phyloP scores from a whole-genome alignment of 1,284 basidiomycete species.

The Phlebopus sp. region DNA sequence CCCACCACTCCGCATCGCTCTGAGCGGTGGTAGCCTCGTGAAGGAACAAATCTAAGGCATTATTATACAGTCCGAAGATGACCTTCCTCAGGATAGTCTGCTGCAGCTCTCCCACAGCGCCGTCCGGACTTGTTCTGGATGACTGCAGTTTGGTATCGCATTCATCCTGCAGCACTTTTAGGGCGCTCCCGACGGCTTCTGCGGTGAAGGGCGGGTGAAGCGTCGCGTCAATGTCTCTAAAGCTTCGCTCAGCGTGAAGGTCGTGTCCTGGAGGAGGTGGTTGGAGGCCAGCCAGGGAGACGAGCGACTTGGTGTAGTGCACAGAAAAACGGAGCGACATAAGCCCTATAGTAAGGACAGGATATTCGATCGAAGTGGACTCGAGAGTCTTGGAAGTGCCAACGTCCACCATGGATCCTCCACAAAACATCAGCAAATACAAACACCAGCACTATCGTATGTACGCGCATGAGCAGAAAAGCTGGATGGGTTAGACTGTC shows the following conservation, averaged over 20 bases:
- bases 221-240: constrained; percentile 14
- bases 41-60: constrained; percentile 55
- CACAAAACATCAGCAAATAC: too few species aligned
- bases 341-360: neutral
- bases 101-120: constrained; percentile 6
- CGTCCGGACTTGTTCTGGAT: neutral
- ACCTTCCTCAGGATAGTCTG: constrained; percentile 42
- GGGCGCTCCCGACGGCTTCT: constrained; percentile 14
- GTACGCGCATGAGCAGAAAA: too few species aligned
- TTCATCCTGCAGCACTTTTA: constrained; percentile 16
- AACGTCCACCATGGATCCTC: neutral
- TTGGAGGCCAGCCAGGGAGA: constrained; percentile 16
- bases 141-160: neutral
- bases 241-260: constrained; percentile 9
- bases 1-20: constrained; percentile 75
- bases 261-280: constrained; percentile 9
- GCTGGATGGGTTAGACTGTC: too few species aligned
- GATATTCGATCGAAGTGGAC: too few species aligned
- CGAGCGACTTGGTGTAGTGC: constrained; percentile 28
- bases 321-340: constrained; percentile 25
- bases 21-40: constrained; percentile 63
- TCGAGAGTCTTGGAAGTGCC: too few species aligned
- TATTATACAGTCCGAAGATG: constrained; percentile 55
- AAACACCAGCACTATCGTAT: too few species aligned
- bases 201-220: constrained; percentile 21